Evolutionary conservation across 495 filamentous ascomycete species (phyloP), one percentile per base, ranked within the genome.

Genomic region (Podospora pseudocomata): DNA sequence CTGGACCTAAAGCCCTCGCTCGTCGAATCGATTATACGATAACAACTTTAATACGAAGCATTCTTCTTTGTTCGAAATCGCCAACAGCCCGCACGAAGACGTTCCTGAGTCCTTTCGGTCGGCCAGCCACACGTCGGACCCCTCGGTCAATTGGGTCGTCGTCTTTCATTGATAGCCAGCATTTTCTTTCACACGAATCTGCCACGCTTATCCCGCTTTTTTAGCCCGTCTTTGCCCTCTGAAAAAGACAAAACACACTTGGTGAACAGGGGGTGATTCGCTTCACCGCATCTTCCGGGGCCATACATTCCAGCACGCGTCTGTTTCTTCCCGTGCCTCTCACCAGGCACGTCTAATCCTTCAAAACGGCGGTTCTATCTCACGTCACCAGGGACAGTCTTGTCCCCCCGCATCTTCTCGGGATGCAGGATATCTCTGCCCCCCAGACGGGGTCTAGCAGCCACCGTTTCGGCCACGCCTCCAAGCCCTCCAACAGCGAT

Each of bases 401-500:
- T 82, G 86, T 90, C 88, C 88, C 88, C 76, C 86, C 89, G 79
- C 89, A 91, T 84, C 85, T 90, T 78, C 86, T 92, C 83, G 89
- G 87, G 82, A 97, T 97, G 93, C 92, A 95, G 88, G 87, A 89
- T 76, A 86, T 87, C 79, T 87, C 92, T 77, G 83, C 82, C 76
- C 77, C 83, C 63, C 83, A 87, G 74, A 83, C 82, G 78, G 84
- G 83, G 73, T 81, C 87, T 76, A 80, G 77, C 70, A 79, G 81
- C 78, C 81, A 63, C 59, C 88, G 86, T 68, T 87, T 87, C 76
- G 87, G 89, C 68, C 87, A 86, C 65, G 80, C 85, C 67, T 88
- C 87, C 26, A 94, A 94, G 81, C 87, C 90, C 60, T 88, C 90
- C 69, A 89, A 89, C 83, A 88, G 85, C 76, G 89, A 92, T 73